Evolutionary conservation across 176 grass and related monocot genomes (phyloP).

Genomic region (Aegilops bicornis): DNA sequence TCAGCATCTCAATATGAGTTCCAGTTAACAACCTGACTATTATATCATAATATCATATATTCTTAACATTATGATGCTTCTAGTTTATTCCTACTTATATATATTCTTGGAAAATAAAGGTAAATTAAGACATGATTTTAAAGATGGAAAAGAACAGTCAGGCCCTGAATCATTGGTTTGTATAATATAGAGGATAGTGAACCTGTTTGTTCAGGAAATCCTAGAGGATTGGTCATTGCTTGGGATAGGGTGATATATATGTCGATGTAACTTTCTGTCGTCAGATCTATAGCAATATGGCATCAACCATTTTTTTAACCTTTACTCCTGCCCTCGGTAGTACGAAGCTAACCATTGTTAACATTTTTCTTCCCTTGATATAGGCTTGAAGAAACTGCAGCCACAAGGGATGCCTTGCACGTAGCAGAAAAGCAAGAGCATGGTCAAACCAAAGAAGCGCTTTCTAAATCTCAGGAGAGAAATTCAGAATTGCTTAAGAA

Average conservation of each 20-base stretch:
- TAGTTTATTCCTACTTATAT: not conserved
- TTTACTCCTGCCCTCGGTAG: slow-evolving; percentile 11
- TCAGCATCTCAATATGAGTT: not conserved
- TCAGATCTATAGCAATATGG: not conserved
- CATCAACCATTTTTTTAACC: not conserved
- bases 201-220: not conserved
- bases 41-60: not conserved
- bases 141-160: slow-evolving; percentile 16
- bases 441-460: slow-evolving; percentile 52
- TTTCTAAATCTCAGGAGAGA: slow-evolving; percentile 55
- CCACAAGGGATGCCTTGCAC: slow-evolving; percentile 51
- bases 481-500: slow-evolving; percentile 55
- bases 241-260: slow-evolving; percentile 22
- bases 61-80: not conserved
- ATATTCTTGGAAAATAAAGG: not conserved
- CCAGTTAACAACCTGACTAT: not conserved
- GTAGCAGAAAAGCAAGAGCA: slow-evolving; percentile 67
- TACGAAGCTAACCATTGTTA: not conserved
- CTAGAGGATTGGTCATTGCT: slow-evolving; percentile 7
- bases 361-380: slow-evolving; percentile 26
- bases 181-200: slow-evolving; percentile 4
- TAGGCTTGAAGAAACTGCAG: slow-evolving; percentile 72
- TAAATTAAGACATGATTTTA: not conserved
- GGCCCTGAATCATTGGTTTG: slow-evolving; percentile 2
- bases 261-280: not conserved